Conservation (phyloP, 768 basidiomycete genomes). For the Tephrocybe sp. region DNA sequence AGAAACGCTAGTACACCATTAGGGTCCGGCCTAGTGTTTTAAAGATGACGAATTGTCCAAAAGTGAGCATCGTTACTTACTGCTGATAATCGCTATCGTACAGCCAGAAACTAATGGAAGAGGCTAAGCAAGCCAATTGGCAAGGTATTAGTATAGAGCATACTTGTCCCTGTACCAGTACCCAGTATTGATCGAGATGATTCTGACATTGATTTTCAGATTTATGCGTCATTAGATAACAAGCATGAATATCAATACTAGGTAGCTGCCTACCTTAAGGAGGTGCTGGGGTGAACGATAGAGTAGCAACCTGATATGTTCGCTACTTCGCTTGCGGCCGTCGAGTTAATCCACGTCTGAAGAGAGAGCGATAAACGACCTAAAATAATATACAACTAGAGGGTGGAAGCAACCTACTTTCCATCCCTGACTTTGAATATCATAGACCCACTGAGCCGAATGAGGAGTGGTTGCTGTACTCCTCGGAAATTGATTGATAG, state of each 20-base stretch:
- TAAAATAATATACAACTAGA: background rate
- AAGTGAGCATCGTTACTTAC: conserved; percentile 25
- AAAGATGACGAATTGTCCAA: background rate
- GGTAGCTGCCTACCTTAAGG: too few species aligned
- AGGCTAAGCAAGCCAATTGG: background rate
- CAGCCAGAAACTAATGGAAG: conserved; percentile 47
- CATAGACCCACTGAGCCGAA: conserved; percentile 27
- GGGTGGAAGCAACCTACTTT: conserved; percentile 34
- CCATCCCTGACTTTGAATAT: conserved; percentile 46
- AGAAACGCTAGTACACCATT: conserved; percentile 58
- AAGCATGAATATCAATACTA: background rate
- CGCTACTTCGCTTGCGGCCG: conserved; percentile 39
- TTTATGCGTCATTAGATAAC: background rate
- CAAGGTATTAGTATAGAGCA: conserved; percentile 6
- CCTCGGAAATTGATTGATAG: conserved; percentile 57
- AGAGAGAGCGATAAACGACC: background rate
- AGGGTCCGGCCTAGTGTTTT: conserved; percentile 42
- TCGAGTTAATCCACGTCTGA: conserved; percentile 45
- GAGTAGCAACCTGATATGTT: conserved; percentile 59
- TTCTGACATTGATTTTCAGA: conserved; percentile 29
- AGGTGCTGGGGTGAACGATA: conserved; percentile 32
- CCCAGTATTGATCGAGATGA: conserved; percentile 58
- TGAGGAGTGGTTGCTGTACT: conserved; percentile 34
- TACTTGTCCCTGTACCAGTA: conserved; percentile 64
- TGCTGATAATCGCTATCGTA: conserved; percentile 49